phyloP scores from a whole-genome alignment of 202 grass and related monocot species.

The Setaria viridis region DNA sequence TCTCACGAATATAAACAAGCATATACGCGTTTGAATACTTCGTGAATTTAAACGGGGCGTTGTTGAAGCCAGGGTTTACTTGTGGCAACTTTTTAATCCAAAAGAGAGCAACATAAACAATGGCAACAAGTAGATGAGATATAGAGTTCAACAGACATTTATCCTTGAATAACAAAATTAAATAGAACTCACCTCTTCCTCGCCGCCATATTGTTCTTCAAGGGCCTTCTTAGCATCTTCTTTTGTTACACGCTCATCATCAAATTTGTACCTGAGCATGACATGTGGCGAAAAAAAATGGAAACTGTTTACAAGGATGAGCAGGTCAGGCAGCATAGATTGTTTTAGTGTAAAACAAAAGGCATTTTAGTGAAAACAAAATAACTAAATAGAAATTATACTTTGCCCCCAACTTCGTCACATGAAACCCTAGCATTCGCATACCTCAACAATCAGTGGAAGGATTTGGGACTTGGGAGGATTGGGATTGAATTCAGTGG shows the following conservation, averaged over 20 bases:
- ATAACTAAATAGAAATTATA: not conserved
- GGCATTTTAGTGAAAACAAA: not conserved
- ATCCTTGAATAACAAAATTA: constrained; percentile 26
- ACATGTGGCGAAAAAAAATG: not conserved
- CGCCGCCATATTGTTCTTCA: constrained; percentile 97
- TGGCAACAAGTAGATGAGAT: constrained; percentile 24
- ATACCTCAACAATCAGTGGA: not conserved
- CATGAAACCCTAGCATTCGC: not conserved
- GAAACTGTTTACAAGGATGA: constrained; percentile 12
- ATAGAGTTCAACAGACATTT: constrained; percentile 25
- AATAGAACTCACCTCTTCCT: constrained; percentile 79
- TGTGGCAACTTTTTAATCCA: constrained; percentile 69
- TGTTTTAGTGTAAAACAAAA: not conserved
- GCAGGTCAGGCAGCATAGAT: constrained; percentile 18
- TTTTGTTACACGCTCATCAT: constrained; percentile 96
- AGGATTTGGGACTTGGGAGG: not conserved
- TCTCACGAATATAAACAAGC: constrained; percentile 98
- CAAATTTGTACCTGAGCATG: constrained; percentile 91
- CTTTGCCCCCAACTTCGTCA: not conserved
- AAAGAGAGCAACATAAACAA: constrained; percentile 27
- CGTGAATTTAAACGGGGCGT: constrained; percentile 89
- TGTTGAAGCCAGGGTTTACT: constrained; percentile 91
- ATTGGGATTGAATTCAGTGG: not conserved
- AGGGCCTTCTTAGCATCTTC: constrained; percentile 93
- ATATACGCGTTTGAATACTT: constrained; percentile 98